These are phyloP conservation scores for Sporormia fimetaria DNA, from an alignment of 495 filamentous ascomycete species.

Conservation along the genomic window DNA sequence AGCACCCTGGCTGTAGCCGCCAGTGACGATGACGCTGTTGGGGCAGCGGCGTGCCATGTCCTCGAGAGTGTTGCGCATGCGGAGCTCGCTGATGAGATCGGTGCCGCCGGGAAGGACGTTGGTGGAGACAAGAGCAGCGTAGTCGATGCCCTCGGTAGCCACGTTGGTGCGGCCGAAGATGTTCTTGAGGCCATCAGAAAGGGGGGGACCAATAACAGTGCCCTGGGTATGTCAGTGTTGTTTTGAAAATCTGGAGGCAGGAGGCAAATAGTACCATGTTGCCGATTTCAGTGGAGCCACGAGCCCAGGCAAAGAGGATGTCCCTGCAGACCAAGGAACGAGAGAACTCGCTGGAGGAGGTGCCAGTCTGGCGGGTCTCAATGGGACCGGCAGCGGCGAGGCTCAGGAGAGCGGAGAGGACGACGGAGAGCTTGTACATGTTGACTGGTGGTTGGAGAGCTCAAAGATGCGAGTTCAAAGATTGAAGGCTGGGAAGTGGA, in stretches of 20 bases:
- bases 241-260: constrained; percentile 3
- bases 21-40: constrained; percentile 14
- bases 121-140: constrained; percentile 28
- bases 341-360: constrained; percentile 37
- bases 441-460: too few species aligned
- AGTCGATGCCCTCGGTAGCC: constrained; percentile 29
- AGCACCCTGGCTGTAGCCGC: constrained; percentile 41
- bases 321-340: constrained; percentile 36
- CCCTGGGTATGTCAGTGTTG: constrained; percentile 26
- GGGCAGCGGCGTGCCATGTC: constrained; percentile 12
- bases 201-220: constrained; percentile 33
- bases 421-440: constrained; percentile 15
- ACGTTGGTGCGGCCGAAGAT: constrained; percentile 34
- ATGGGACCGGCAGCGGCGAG: constrained; percentile 6
- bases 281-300: constrained; percentile 40
- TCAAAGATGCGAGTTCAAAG: too few species aligned
- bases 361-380: constrained; percentile 19
- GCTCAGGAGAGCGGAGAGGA: constrained; percentile 4
- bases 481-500: too few species aligned
- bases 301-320: constrained; percentile 43
- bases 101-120: constrained; percentile 35
- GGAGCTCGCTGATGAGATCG: constrained; percentile 33
- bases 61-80: constrained; percentile 19
- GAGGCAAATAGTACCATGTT: constrained; percentile 38
- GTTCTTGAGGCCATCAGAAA: constrained; percentile 32